phyloP scores from a whole-genome alignment of 1,139 yeast species.

The Magnusiomyces tetraspermus region DNA sequence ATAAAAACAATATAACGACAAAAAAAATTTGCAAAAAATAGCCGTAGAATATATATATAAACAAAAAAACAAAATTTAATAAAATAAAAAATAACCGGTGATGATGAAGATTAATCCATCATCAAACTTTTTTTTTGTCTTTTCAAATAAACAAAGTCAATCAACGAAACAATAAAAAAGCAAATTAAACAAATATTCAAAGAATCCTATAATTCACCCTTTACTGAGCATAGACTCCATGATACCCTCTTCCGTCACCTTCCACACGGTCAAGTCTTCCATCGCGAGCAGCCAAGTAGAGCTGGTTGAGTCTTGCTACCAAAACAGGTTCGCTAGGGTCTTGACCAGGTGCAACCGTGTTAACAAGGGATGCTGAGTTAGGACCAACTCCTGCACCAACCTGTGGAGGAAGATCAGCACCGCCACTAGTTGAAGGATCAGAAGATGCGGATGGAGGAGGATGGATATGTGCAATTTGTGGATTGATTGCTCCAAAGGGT shows the following conservation, averaged over 20 bases:
- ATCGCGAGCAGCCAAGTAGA: conserved; percentile 41
- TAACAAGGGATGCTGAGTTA: neutral
- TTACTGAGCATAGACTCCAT: conserved; percentile 36
- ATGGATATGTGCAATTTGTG: conserved; percentile 29
- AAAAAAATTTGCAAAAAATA: conserved; percentile 10
- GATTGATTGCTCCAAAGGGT: conserved; percentile 34
- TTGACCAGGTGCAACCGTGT: conserved; percentile 22
- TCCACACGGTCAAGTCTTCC: conserved; percentile 43
- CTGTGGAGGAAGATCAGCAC: conserved; percentile 17
- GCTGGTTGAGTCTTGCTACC: conserved; percentile 39
- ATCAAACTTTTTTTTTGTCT: conserved; percentile 8
- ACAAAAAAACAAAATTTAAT: conserved; percentile 7
- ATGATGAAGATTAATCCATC: neutral
- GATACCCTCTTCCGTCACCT: conserved; percentile 37
- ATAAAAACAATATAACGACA: neutral
- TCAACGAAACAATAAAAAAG: conserved; percentile 10
- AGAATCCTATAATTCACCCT: conserved; percentile 2
- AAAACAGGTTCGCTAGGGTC: conserved; percentile 35
- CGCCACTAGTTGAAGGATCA: conserved; percentile 11
- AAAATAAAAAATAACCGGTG: neutral
- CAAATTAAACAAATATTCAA: neutral
- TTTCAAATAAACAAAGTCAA: neutral
- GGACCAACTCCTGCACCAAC: conserved; percentile 16
- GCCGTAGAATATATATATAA: conserved; percentile 7
- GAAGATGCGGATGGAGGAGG: conserved; percentile 14